A percentile compares a stretch with the other conserved stretches of the same genome.
phyloP scores from a whole-genome alignment of 2,329 filamentous ascomycete genomes.

The Madurella mycetomatis region DNA sequence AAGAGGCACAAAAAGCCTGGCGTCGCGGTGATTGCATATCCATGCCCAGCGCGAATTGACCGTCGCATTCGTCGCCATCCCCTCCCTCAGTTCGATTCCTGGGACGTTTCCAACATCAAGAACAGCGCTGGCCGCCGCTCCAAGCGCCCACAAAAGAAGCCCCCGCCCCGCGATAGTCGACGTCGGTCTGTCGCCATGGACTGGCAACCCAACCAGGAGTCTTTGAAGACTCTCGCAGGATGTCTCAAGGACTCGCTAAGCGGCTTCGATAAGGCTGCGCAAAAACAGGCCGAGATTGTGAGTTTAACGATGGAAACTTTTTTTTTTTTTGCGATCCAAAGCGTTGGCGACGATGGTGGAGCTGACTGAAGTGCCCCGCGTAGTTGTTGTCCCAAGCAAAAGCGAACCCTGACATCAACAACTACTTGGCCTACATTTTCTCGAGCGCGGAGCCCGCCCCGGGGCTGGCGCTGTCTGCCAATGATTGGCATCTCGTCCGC shows the following conservation, averaged over 20 bases:
- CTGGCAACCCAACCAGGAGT: conserved; percentile 88
- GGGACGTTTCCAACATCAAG: background rate
- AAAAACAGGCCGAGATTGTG: conserved; percentile 87
- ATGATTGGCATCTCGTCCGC: conserved; percentile 71
- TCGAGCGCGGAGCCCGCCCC: conserved; percentile 62
- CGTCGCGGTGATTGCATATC: background rate
- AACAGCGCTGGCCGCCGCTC: background rate
- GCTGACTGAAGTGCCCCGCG: conserved; percentile 14
- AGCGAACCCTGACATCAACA: conserved; percentile 86
- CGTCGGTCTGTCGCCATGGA: conserved; percentile 42
- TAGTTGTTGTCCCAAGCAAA: conserved; percentile 94
- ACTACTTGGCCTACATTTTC: conserved; percentile 91
- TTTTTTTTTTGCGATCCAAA: background rate
- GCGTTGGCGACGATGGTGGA: background rate
- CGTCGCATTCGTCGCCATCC: background rate
- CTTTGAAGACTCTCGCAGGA: conserved; percentile 80
- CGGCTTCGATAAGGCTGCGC: conserved; percentile 70
- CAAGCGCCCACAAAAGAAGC: conserved; percentile 1
- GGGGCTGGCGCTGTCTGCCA: conserved; percentile 53
- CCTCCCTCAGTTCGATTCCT: background rate
- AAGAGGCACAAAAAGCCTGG: background rate
- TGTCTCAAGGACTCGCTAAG: conserved; percentile 91
- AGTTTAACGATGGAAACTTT: conserved; percentile 34
- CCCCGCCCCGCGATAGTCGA: conserved; percentile 12
- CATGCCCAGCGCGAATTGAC: background rate